Conservation (phyloP, 257 asterid species). For the Solanum chilense region DNA sequence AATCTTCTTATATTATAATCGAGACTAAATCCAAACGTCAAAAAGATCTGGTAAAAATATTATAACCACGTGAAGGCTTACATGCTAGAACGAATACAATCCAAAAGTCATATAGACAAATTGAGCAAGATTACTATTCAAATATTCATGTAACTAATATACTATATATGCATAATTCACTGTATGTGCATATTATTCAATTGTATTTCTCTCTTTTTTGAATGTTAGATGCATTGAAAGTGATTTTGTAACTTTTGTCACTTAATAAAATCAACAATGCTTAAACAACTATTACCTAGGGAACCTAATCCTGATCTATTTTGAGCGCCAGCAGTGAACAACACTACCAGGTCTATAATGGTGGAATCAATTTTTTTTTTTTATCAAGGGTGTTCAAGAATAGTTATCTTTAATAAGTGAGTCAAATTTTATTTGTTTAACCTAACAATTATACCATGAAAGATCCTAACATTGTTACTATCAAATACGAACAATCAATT, state of each 20-base stretch:
- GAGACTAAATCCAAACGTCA: neutral
- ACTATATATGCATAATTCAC: neutral
- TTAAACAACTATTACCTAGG: neutral
- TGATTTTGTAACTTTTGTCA: neutral
- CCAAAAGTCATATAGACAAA: neutral
- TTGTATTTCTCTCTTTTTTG: neutral
- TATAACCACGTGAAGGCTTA: neutral
- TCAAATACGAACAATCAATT: neutral
- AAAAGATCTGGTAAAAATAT: no score
- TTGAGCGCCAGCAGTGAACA: neutral
- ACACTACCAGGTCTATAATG: neutral
- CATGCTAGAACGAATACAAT: neutral
- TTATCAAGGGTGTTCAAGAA: neutral
- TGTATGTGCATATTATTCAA: no score
- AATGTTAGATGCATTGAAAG: neutral
- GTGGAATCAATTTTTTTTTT: neutral
- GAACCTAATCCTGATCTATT: neutral
- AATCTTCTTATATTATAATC: neutral
- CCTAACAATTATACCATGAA: neutral
- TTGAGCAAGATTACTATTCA: neutral
- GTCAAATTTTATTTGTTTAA: neutral
- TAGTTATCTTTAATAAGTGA: neutral
- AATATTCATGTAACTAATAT: neutral
- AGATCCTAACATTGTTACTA: neutral
- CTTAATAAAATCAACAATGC: neutral